Evolutionary conservation across 768 basidiomycete species (phyloP), one percentile per base, ranked within the genome.

Genomic region (Crucibulum laeve): DNA sequence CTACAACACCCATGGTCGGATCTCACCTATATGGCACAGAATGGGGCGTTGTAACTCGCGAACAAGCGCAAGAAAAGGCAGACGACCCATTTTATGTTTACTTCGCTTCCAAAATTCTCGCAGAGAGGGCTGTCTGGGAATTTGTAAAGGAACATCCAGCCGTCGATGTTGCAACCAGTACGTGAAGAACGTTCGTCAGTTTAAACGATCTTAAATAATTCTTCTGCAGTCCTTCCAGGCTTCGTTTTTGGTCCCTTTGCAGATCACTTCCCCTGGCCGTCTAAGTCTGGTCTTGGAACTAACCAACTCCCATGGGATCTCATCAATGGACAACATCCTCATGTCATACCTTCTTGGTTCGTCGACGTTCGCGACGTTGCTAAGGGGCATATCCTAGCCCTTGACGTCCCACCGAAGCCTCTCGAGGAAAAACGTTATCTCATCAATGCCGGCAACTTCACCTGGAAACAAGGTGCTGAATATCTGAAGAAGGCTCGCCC

Each of bases 51-150:
- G 53, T 53, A 10, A 58, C 63, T 6, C 45, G 52, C 13, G 63
- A 68, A 35, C 62, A 70, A 25, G 59, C 60, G 2, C 45, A 53
- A 25, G 49, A 48, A n/a, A 52, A 61, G 15, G 53, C 56, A 17
- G 54, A 56, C 0, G 47, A 58, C 34, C 56, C 58, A 7, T 55
- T 55, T 25, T 68, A 63, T 35, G 54, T 63, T 26, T 77, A 76
- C 54, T 59, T 63, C 26, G 61, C 63, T 10, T 60, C 69, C 11
- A 77, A 77, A 46, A 57, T 59, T 11, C 50, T 70, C 3, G 65
- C 69, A 2, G 73, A 76, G 50, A 50, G 53, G 21, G 68, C 69
- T 0, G 57, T 66, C 5, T 73, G 72, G 71, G 56, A 67, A 7
- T 71, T 70, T 39, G 70, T 62, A 4, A 50, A 53, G 28, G 51